These are phyloP conservation scores for Coemansia nantahalensis DNA, from an alignment of 192 early-diverging fungal genomes.

Conservation along the genomic window DNA sequence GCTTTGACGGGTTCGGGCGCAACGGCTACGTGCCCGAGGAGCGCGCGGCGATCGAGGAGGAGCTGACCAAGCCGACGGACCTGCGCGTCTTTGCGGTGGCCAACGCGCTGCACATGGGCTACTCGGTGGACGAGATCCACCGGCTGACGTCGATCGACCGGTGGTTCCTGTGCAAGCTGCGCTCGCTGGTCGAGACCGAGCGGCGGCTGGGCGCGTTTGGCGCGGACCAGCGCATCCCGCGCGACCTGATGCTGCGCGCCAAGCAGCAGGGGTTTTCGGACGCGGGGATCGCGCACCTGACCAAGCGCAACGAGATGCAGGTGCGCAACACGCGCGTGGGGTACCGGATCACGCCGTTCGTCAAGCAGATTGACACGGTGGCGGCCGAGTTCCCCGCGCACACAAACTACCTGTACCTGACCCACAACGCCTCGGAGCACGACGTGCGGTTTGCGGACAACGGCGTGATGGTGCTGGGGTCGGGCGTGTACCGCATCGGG, in stretches of 20 bases:
- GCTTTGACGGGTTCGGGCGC: conserved; percentile 80
- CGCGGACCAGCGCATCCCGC: conserved; percentile 55
- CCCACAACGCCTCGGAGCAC: conserved; percentile 93
- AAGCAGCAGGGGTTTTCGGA: conserved; percentile 99
- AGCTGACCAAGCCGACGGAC: conserved; percentile 87
- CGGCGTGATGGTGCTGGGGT: conserved; percentile 95
- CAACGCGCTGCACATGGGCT: conserved; percentile 90
- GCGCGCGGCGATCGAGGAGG: conserved; percentile 76
- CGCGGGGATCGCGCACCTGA: conserved; percentile 52
- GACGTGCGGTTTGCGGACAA: conserved; percentile 91
- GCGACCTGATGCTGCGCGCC: conserved; percentile 64
- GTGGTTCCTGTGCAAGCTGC: conserved; percentile 97
- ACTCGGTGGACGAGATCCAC: conserved; percentile 89
- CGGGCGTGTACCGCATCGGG: conserved; percentile 98
- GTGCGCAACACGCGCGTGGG: conserved; percentile 80
- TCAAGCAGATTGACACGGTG: conserved; percentile 98
- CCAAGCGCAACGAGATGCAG: conserved; percentile 84
- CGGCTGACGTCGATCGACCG: conserved; percentile 90
- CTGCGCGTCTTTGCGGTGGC: conserved; percentile 95
- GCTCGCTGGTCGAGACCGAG: conserved; percentile 83
- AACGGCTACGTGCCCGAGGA: conserved; percentile 61
- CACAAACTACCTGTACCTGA: conserved; percentile 99
- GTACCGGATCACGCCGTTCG: conserved; percentile 83
- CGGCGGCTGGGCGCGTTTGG: conserved; percentile 55
- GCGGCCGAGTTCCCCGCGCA: conserved; percentile 98